A percentile compares a stretch with the other conserved stretches of the same genome.
Conservation (phyloP, 345 rosid genomes). For the Adansonia digitata region DNA sequence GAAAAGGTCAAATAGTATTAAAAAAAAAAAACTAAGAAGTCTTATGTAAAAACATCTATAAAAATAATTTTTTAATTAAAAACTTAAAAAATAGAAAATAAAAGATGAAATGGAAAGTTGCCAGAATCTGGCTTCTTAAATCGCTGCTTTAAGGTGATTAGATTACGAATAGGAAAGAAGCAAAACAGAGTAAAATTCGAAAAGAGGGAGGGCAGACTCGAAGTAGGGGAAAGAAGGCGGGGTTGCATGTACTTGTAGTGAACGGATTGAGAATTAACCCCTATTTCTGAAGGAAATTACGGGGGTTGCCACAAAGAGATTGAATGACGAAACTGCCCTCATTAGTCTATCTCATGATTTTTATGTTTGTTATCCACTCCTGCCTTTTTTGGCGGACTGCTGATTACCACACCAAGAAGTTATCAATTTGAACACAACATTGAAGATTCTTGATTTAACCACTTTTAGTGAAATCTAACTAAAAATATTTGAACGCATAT, state of each 20-base stretch:
- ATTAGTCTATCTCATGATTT: not conserved
- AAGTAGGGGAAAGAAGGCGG: not conserved
- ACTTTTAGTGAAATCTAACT: too few species aligned
- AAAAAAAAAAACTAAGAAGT: not conserved
- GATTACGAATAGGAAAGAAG: not conserved
- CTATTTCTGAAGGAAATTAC: not conserved
- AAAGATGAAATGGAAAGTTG: not conserved
- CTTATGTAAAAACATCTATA: too few species aligned
- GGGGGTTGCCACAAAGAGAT: not conserved
- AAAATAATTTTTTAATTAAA: not conserved
- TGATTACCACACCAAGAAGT: not conserved
- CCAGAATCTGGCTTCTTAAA: not conserved
- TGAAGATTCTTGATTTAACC: not conserved
- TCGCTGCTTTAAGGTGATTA: not conserved
- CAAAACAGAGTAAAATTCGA: not conserved
- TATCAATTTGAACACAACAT: too few species aligned
- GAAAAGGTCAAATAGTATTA: constrained; percentile 10
- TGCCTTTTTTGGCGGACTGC: not conserved
- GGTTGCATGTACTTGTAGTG: constrained; percentile 35
- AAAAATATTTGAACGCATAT: too few species aligned
- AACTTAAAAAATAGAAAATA: not conserved
- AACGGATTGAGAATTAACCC: constrained; percentile 13
- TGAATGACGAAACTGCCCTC: constrained; percentile 26
- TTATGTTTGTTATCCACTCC: not conserved
- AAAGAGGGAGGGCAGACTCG: not conserved